Evolutionary conservation across 345 rosid genomes (phyloP), one percentile per base, ranked within the genome.

Genomic region (Punica granatum): DNA sequence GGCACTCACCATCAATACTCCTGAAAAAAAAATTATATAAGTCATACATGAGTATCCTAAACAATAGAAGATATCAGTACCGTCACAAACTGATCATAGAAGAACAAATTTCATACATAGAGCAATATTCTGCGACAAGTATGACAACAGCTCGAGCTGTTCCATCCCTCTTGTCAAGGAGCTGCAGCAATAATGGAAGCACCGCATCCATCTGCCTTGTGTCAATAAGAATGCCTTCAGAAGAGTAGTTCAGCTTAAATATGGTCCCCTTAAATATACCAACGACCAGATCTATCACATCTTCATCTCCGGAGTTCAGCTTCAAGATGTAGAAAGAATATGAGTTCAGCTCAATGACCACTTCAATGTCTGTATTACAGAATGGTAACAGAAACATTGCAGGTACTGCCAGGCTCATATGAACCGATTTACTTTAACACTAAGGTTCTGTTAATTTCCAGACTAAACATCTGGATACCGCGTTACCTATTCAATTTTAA

Each of bases 161-260:
- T 34, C 86, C 85, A 82, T 92, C 97, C 85, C 85, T 74, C 83
- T 90, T 92, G 68, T 92, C 97, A 64, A 92, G 86, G 81, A 92
- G 87, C 65, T 84, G 79, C 70, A 92, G 89, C 77, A 92, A 76
- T 33, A 75, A 44, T 31, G 89, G 84, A 67, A 86, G 70, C 71
- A 88, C 75, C 31, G 77, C 66, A 72, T 77, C 87, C 81, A 84
- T 77, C 77, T 82, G 83, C 69, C 83, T 78, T 37, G 79, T 77
- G 49, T 80, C 85, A 59, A 74, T 54, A 59, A 69, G 72, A 71
- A 75, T 60, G 79, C 78, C 73, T 72, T 69, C 82, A 37, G 91
- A 77, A 60, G 76, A 77, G 77, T 70, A 63, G 67, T 79, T 84
- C 74, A 72, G 79, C 78, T 72, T 84, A 69, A 85, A 85, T 67